A percentile compares a stretch with the other conserved stretches of the same genome.
phyloP scores from a whole-genome alignment of 164 flowering plant genomes.

The Pachysandra terminalis region DNA sequence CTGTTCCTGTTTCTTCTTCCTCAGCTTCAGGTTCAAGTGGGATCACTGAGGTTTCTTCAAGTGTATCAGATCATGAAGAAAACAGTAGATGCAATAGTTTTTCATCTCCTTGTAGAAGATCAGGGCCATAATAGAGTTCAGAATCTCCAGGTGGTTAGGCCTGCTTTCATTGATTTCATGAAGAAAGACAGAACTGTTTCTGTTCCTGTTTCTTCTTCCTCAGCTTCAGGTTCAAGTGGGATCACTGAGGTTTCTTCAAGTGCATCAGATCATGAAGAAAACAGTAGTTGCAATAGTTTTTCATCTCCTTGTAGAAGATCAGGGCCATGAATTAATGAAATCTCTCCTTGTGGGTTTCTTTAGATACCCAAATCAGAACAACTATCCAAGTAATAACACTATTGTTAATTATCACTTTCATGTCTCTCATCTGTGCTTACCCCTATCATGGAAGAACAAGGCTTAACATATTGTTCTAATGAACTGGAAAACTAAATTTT shows the following conservation, averaged over 20 bases:
- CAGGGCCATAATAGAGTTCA: neutral
- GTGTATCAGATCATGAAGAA: constrained; percentile 45
- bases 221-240: constrained; percentile 57
- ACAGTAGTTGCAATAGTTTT: constrained; percentile 49
- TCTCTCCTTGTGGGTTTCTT: neutral
- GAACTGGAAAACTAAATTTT: too few relatives aligned
- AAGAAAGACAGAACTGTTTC: constrained; percentile 32
- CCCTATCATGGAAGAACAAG: too few relatives aligned
- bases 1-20: constrained; percentile 30
- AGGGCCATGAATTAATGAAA: neutral
- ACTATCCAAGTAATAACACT: neutral
- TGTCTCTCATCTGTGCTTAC: too few relatives aligned
- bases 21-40: constrained; percentile 59
- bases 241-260: constrained; percentile 37
- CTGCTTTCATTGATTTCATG: constrained; percentile 60
- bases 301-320: constrained; percentile 15
- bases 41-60: constrained; percentile 36
- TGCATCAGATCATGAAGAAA: constrained; percentile 48
- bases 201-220: constrained; percentile 30
- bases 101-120: constrained; percentile 14
- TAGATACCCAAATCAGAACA: constrained; percentile 7
- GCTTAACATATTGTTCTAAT: too few relatives aligned
- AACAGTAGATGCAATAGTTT: constrained; percentile 53
- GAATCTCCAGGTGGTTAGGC: constrained; percentile 8
- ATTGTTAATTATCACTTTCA: too few relatives aligned